Percentiles rank a stretch among this genome's conserved stretches.
phyloP scores from a whole-genome alignment of 371 early-diverging fungal genomes.

The Chytridium lagenaria region DNA sequence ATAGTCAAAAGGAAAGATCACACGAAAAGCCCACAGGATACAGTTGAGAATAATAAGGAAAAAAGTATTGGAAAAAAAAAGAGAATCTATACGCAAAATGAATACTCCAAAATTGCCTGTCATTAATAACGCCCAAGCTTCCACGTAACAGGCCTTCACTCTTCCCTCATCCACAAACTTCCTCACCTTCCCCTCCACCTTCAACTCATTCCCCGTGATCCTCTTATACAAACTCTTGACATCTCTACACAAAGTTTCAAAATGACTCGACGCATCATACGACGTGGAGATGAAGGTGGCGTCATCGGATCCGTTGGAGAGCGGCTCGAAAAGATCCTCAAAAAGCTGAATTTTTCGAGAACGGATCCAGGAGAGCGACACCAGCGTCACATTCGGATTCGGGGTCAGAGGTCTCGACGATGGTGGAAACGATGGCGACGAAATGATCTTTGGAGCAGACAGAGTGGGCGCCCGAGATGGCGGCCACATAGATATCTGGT shows the following conservation, averaged over 20 bases:
- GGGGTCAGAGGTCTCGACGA: slow-evolving; percentile 81
- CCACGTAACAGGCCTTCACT: not conserved
- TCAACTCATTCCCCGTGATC: slow-evolving; percentile 84
- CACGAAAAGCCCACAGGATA: no score
- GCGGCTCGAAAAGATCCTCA: slow-evolving; percentile 83
- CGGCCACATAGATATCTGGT: slow-evolving; percentile 93
- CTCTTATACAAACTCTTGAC: slow-evolving; percentile 92
- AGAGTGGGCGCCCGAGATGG: slow-evolving; percentile 85
- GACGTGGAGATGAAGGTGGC: slow-evolving; percentile 89
- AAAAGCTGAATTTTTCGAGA: slow-evolving; percentile 89
- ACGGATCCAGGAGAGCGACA: slow-evolving; percentile 87
- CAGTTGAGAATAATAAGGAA: no score
- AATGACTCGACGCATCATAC: slow-evolving; percentile 98
- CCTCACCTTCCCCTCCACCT: slow-evolving; percentile 61
- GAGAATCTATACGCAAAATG: not conserved
- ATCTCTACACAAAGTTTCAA: slow-evolving; percentile 96
- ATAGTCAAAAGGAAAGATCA: not conserved
- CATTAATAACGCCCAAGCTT: not conserved
- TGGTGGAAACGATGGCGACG: slow-evolving; percentile 95
- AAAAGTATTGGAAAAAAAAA: slow-evolving; percentile 5
- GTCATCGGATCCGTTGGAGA: slow-evolving; percentile 76
- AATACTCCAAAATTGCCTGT: not conserved
- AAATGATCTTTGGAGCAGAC: slow-evolving; percentile 86
- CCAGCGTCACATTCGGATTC: slow-evolving; percentile 88
- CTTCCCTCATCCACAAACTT: slow-evolving; percentile 49